Percentiles rank a stretch among this genome's conserved stretches.
These are phyloP conservation scores for Phoma sp. DNA, from an alignment of 2,329 filamentous ascomycete species.

Conservation along the genomic window DNA sequence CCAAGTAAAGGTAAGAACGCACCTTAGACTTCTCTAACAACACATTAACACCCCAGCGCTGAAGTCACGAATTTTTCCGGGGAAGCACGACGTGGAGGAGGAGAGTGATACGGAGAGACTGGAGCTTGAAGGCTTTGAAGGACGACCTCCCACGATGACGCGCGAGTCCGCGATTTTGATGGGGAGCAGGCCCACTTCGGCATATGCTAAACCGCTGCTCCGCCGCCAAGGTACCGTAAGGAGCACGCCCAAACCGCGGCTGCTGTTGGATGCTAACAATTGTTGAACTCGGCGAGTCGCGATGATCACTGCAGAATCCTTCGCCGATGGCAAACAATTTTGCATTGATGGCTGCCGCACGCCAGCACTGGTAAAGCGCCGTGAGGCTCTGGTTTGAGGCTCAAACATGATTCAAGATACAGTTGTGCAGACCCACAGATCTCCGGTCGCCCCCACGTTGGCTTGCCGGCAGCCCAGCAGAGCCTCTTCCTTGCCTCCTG, in stretches of 20 bases:
- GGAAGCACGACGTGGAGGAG: slow-evolving; percentile 15
- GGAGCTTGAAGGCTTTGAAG: slow-evolving; percentile 18
- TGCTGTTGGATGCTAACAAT: neutral
- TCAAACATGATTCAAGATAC: neutral
- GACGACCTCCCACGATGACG: slow-evolving; percentile 12
- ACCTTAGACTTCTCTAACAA: slow-evolving; percentile 11
- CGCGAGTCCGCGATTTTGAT: slow-evolving; percentile 11
- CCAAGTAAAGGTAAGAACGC: neutral
- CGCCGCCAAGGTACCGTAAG: slow-evolving; percentile 9
- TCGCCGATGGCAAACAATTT: neutral
- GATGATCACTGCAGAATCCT: neutral
- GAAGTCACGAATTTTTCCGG: slow-evolving; percentile 17
- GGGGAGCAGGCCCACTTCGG: slow-evolving; percentile 14
- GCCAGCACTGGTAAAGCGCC: neutral
- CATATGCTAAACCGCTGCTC: slow-evolving; percentile 11
- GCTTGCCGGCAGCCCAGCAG: slow-evolving; percentile 13
- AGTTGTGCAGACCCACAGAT: slow-evolving; percentile 13
- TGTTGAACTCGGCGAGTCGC: slow-evolving; percentile 7
- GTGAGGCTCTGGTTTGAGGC: slow-evolving; percentile 1
- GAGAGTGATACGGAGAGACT: slow-evolving; percentile 12
- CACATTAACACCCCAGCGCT: slow-evolving; percentile 6
- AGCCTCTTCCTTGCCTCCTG: slow-evolving; percentile 15
- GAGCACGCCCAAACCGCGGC: neutral
- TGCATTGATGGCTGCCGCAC: neutral
- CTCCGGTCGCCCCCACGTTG: slow-evolving; percentile 13